phyloP scores from a whole-genome alignment of 768 basidiomycete species.

The Rhodotorula babjevae region DNA sequence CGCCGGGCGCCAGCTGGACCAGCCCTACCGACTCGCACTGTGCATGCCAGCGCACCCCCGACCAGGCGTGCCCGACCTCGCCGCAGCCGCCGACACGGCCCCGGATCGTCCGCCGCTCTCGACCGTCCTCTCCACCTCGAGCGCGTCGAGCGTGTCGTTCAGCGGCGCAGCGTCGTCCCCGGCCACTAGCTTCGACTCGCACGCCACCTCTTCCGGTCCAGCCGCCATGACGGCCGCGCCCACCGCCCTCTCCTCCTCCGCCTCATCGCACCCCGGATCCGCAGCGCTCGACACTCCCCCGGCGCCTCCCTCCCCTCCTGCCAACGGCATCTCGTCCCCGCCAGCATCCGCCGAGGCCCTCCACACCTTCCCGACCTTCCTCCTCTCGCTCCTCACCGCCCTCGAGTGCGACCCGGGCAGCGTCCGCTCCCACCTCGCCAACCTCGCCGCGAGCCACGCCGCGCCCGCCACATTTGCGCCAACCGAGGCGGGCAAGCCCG shows the following conservation, averaged over 20 bases:
- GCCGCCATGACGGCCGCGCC: background rate
- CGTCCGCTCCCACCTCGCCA: constrained; percentile 34
- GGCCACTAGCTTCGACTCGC: background rate
- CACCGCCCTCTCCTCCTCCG: background rate
- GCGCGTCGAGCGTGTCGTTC: background rate
- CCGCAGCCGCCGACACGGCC: background rate
- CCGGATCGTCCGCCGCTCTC: background rate
- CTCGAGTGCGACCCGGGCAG: constrained; percentile 45
- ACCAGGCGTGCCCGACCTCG: background rate
- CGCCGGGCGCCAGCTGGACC: too few species aligned
- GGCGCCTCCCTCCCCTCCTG: too few species aligned
- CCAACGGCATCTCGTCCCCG: background rate
- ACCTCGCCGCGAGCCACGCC: constrained; percentile 30
- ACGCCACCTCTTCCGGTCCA: background rate
- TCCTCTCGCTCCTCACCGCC: constrained; percentile 39
- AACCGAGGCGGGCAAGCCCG: constrained; percentile 11
- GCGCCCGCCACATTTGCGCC: constrained; percentile 25
- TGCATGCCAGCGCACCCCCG: too few species aligned
- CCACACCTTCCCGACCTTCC: constrained; percentile 37
- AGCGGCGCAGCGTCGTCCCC: background rate
- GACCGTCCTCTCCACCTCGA: background rate
- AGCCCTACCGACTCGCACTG: too few species aligned
- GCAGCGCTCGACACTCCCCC: too few species aligned
- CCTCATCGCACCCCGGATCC: background rate
- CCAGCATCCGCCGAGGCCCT: constrained; percentile 1